A percentile compares a stretch with the other conserved stretches of the same genome.
phyloP scores from a whole-genome alignment of 192 early-diverging fungal genomes.

The Podochytrium sp. region DNA sequence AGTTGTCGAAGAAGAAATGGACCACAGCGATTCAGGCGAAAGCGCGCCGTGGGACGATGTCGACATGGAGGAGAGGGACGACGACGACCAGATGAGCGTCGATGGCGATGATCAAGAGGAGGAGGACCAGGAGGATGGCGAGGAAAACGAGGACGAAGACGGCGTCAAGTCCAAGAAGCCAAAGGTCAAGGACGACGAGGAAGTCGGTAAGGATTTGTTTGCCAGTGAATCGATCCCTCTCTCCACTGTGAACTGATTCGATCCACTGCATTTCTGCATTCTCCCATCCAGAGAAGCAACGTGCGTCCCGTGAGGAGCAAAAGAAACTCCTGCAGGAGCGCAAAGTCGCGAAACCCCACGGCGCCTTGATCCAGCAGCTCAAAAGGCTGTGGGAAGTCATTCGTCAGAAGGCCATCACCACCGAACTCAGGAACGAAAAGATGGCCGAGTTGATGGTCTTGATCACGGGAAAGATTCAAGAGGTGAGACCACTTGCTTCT shows the following conservation, averaged over 20 bases:
- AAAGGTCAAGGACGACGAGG: constrained; percentile 30
- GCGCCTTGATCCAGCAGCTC: constrained; percentile 70
- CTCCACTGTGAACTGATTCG: not conserved
- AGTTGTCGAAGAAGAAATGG: not conserved
- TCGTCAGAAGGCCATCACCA: constrained; percentile 71
- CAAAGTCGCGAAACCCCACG: constrained; percentile 65
- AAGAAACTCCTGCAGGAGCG: constrained; percentile 56
- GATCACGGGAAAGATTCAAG: constrained; percentile 79
- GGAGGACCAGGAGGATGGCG: constrained; percentile 14
- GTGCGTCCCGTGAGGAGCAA: constrained; percentile 44
- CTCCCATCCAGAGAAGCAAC: constrained; percentile 25
- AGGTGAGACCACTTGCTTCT: constrained; percentile 38
- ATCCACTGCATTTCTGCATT: too few species aligned
- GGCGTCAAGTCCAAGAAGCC: constrained; percentile 2
- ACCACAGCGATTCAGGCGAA: not conserved
- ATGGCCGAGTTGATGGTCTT: constrained; percentile 85
- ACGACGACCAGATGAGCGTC: not conserved
- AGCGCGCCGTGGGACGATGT: not conserved
- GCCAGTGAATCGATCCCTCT: constrained; percentile 32
- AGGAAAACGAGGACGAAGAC: constrained; percentile 2
- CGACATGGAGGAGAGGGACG: constrained; percentile 11
- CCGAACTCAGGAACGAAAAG: constrained; percentile 59
- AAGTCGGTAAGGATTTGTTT: constrained; percentile 33
- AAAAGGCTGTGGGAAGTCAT: constrained; percentile 89
- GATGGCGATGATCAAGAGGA: constrained; percentile 22